Conservation (phyloP, 2,329 filamentous ascomycete species). For the Coniochaeta hoffmannii region DNA sequence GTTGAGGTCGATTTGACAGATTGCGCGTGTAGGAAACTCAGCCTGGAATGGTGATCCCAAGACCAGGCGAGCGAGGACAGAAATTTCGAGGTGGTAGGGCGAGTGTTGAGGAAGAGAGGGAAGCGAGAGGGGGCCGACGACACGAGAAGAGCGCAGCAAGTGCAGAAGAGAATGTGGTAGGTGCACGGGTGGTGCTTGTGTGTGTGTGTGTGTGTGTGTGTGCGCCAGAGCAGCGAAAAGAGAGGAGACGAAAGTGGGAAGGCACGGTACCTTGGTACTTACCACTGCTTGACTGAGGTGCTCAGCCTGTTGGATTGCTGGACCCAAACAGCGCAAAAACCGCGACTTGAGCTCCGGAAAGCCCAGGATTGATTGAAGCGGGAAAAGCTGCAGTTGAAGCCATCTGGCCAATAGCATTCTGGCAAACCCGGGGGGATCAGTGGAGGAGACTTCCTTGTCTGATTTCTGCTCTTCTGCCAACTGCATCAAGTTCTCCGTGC, state of each 20-base stretch:
- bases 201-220: no score
- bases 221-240: slow-evolving; percentile 2
- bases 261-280: neutral
- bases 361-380: neutral
- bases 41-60: neutral
- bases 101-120: slow-evolving; percentile 15
- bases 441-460: neutral
- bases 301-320: neutral
- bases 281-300: neutral
- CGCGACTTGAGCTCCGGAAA: neutral
- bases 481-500: neutral
- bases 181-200: neutral
- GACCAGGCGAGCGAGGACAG: slow-evolving; percentile 15
- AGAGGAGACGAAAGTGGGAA: slow-evolving; percentile 2
- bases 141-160: slow-evolving; percentile 10
- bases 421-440: neutral
- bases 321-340: neutral
- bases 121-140: slow-evolving; percentile 17
- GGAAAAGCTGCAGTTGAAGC: neutral
- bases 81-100: slow-evolving; percentile 13
- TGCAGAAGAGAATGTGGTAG: slow-evolving; percentile 5
- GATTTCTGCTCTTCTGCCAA: neutral
- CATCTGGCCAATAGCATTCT: neutral
- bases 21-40: neutral
- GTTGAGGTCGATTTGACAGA: neutral